A percentile compares a stretch with the other conserved stretches of the same genome.
phyloP scores from a whole-genome alignment of 177 flowering plant genomes.

The Vitis hybrid region DNA sequence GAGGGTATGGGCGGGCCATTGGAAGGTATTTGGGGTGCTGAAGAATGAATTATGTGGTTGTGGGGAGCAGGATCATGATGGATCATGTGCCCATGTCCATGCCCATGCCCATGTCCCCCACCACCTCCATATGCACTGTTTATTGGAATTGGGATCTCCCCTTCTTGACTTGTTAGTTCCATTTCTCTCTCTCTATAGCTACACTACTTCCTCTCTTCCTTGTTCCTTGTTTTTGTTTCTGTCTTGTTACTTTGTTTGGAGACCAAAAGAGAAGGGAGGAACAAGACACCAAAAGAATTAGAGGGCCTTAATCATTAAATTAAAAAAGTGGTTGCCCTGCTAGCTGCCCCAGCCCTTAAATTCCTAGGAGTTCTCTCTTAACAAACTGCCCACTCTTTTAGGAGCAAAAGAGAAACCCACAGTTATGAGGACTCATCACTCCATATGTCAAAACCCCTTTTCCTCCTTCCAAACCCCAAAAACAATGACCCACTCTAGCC shows the following conservation, averaged over 20 bases:
- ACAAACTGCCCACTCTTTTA: conserved; percentile 9
- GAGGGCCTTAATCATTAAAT: conserved; percentile 18
- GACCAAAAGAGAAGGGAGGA: conserved; percentile 31
- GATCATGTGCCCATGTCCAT: conserved; percentile 41
- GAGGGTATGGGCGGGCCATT: conserved; percentile 38
- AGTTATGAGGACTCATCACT: background rate
- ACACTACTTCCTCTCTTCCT: background rate
- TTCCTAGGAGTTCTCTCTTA: conserved; percentile 6
- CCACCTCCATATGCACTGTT: conserved; percentile 43
- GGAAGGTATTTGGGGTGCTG: conserved; percentile 37
- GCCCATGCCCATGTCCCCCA: conserved; percentile 26
- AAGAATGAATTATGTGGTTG: conserved; percentile 38
- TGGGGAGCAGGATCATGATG: conserved; percentile 43
- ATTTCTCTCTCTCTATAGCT: conserved; percentile 18
- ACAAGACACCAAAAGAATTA: conserved; percentile 10
- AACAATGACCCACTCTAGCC: background rate
- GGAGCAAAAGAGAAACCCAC: background rate
- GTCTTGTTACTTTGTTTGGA: conserved; percentile 24
- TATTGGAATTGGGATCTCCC: conserved; percentile 60
- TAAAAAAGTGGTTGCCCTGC: conserved; percentile 1
- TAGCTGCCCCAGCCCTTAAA: background rate
- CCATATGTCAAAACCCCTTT: background rate
- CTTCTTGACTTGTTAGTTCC: conserved; percentile 58
- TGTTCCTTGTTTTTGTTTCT: background rate
- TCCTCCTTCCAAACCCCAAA: background rate